Base-by-base conservation (phyloP, 2,329 filamentous ascomycete genomes). In the Verticillium dahliae region DNA sequence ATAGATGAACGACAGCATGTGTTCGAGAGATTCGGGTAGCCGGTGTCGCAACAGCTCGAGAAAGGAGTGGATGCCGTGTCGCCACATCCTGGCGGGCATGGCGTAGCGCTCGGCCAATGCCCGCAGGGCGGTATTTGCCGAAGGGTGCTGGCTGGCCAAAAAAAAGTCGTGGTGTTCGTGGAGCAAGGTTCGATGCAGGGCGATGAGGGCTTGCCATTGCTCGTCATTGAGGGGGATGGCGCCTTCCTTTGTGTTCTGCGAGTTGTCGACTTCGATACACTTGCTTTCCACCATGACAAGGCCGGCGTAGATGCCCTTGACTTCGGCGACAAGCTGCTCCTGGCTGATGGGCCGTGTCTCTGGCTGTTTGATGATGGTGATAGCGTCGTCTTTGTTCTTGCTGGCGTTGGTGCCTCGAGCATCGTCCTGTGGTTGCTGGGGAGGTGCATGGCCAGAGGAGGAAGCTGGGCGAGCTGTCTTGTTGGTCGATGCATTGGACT, bases 1-100 rank as follows among this genome's bases (percentile, higher is more conserved):
- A 65, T 96, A 96, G 0, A 98, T 92, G 61, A 97, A 98, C 0
- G 88, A 87, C 0, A 97, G 77, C 92, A 98, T 97, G 61, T 96
- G 90, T 58, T 97, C 93, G 0, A 92, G 76, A 1, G 90, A 92
- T 0, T 81, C 81, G 0, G 93, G 94, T 0, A 97, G 77, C 2
- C 88, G 84, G 65, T 91, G 86, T 0, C 91, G 81, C 0, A 96
- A 73, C 0, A 96, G 72, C 66, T 96, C 91, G 0, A 96, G 79
- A 62, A 95, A 95, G 0, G 86, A 88, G 70, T 96, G 92, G 3
- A 98, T 97, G 0, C 91, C 94, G 67, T 96, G 91, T 0, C 91
- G 83, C 95, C 95, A 98, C 90, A 98, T 95, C 0, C 94, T 80
- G 0, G 91, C 92, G 0, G 94, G 93, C 91, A 98, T 97, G 0